A percentile compares a stretch with the other conserved stretches of the same genome.
phyloP scores from a whole-genome alignment of 768 basidiomycete genomes.

The Dioszegia aurantiaca region DNA sequence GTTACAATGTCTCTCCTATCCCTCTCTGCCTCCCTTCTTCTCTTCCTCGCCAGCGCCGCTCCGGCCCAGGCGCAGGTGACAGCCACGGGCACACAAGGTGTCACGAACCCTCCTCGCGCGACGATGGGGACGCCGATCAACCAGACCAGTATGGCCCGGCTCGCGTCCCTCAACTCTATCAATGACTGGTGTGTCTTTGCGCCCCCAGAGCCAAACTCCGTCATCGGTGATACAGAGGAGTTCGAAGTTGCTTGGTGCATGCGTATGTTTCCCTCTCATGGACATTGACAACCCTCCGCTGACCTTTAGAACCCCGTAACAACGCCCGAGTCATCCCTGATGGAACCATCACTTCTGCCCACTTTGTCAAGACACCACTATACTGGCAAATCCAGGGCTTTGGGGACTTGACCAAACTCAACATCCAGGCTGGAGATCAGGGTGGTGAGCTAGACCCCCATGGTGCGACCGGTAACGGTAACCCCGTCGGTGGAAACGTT shows the following conservation, averaged over 20 bases:
- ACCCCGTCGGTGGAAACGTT: constrained; percentile 54
- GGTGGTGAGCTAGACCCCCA: constrained; percentile 58
- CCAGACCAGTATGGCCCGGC: constrained; percentile 48
- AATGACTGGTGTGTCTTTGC: constrained; percentile 51
- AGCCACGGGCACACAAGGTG: constrained; percentile 47
- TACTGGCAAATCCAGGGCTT: constrained; percentile 54
- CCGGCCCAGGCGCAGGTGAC: constrained; percentile 47
- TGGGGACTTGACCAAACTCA: constrained; percentile 55
- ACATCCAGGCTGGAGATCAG: constrained; percentile 52
- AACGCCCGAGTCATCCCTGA: constrained; percentile 56
- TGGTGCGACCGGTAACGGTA: constrained; percentile 53
- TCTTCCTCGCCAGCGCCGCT: constrained; percentile 5
- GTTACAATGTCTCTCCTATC: constrained; percentile 9
- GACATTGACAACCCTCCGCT: constrained; percentile 45
- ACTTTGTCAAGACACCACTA: constrained; percentile 56
- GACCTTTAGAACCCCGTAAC: constrained; percentile 54
- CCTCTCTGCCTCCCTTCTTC: constrained; percentile 12
- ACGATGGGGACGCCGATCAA: constrained; percentile 50
- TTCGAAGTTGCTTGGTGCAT: constrained; percentile 54
- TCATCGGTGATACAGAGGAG: constrained; percentile 53
- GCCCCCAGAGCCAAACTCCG: constrained; percentile 36
- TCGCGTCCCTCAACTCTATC: constrained; percentile 51
- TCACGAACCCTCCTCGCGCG: constrained; percentile 46
- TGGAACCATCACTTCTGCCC: constrained; percentile 51
- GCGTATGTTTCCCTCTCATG: constrained; percentile 35